Evolutionary conservation across 1,284 basidiomycete species (phyloP), one percentile per base, ranked within the genome.

Genomic region (Fomitopsis betulina): DNA sequence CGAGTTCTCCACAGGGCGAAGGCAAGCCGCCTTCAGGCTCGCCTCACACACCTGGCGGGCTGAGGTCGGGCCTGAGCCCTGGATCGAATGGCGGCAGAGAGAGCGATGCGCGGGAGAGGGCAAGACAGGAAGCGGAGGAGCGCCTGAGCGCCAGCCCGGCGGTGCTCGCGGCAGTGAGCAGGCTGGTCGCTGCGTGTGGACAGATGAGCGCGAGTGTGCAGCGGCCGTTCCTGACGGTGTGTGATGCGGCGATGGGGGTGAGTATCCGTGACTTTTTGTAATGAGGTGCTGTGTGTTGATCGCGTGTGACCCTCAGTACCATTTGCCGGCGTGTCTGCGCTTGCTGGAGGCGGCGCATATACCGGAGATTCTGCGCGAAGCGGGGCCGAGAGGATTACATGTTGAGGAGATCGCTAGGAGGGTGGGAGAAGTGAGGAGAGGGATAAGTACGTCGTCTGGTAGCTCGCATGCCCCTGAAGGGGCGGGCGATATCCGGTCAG

Each of bases 261-360:
- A 58, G 83, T 77, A 38, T 53, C 54, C 58, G 47, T 55, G 8
- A 13, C 33, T 42, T 15, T 23, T 45, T 15, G 5, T 39, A 13
- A 30, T 10, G 54, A 2, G 54, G 15, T 45, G 30, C 60, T 21
- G 50, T 53, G 45, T 47, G 21, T 15, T 47, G 45, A 47, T 12
- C 1, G 35, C 25, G 45, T 55, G 25, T 43, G 23, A 3, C 13
- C 6, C 13, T 13, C 47, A 89, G 87, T 89, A 87, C 64, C 85
- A 87, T 66, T 74, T 90, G 19, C 85, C 88, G 0, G 81, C 85
- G 9, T 88, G 86, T 66, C 73, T 90, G 67, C 80, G 87, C 23
- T 76, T 90, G 49, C 67, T 89, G 15, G 87, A 89, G 67, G 83
- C 84, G 2, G 79, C 85, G 1, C 84, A 89, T 65, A 78, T 82